Percentiles rank a stretch among this genome's conserved stretches.
Conservation (phyloP, 1,284 basidiomycete genomes). For the Amylostereum areolatum region DNA sequence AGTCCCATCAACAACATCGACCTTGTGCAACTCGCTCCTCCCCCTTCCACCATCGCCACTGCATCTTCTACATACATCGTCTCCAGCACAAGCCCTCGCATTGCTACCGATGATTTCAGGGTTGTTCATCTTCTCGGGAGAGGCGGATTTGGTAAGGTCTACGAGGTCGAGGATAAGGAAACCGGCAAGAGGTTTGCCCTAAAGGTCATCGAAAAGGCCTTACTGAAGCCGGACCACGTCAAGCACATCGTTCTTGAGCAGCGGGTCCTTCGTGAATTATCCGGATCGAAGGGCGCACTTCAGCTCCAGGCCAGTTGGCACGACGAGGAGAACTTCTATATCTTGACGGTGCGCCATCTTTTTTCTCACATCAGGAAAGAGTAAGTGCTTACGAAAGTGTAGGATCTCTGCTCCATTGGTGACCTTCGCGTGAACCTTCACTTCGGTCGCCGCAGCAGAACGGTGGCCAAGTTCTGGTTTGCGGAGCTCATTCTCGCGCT, state of each 20-base stretch:
- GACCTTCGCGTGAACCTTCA: too few species aligned
- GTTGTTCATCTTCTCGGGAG: slow-evolving; percentile 18
- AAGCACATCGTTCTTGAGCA: slow-evolving; percentile 2
- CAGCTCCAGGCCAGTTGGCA: slow-evolving; percentile 20
- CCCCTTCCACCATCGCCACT: too few species aligned
- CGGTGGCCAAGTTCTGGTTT: background rate
- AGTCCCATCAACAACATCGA: too few species aligned
- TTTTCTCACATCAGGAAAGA: background rate
- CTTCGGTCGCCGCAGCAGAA: too few species aligned
- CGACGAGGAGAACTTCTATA: slow-evolving; percentile 25
- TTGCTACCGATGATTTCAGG: slow-evolving; percentile 13
- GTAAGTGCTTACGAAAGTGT: too few species aligned
- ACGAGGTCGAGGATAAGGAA: slow-evolving; percentile 18
- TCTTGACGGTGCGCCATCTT: slow-evolving; percentile 16
- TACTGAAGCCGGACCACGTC: slow-evolving; percentile 2
- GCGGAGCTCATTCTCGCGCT: slow-evolving; percentile 21
- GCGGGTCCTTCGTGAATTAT: slow-evolving; percentile 4
- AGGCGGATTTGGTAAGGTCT: slow-evolving; percentile 22
- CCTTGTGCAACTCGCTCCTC: too few species aligned
- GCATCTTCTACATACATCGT: too few species aligned
- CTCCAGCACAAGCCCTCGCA: too few species aligned
- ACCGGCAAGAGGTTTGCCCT: slow-evolving; percentile 16
- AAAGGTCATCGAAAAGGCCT: slow-evolving; percentile 22
- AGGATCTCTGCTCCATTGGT: too few species aligned
- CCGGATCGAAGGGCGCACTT: slow-evolving; percentile 9